Percentiles rank a stretch among this genome's conserved stretches.
Evolutionary conservation across 768 basidiomycete genomes (phyloP).

Genomic region (Sistotremastrum niveocremeum): DNA sequence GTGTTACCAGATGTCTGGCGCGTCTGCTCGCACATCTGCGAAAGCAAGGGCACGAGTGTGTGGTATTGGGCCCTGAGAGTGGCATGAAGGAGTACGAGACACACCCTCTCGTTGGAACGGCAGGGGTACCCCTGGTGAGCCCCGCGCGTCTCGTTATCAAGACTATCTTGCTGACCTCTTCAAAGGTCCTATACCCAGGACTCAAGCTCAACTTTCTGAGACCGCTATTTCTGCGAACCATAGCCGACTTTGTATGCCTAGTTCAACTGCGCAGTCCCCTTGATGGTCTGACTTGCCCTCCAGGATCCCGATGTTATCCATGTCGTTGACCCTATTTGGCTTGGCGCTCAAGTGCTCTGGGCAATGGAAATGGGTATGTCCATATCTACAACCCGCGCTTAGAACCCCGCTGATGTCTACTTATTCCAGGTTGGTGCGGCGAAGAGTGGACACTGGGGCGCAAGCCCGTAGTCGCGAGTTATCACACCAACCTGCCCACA

Average conservation of each 20-base stretch:
- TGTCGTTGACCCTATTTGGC: slow-evolving; percentile 33
- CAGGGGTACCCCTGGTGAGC: slow-evolving; percentile 18
- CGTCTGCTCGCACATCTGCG: slow-evolving; percentile 27
- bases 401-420: too few relatives aligned
- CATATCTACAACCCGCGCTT: too few relatives aligned
- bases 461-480: too few relatives aligned
- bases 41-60: slow-evolving; percentile 25
- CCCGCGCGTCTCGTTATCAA: too few relatives aligned
- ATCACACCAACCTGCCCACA: too few relatives aligned
- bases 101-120: slow-evolving; percentile 26
- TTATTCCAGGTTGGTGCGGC: too few relatives aligned
- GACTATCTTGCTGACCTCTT: too few relatives aligned
- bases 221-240: too few relatives aligned
- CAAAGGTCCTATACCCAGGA: too few relatives aligned
- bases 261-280: not conserved
- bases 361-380: slow-evolving; percentile 18
- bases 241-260: slow-evolving; percentile 12
- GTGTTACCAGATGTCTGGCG: slow-evolving; percentile 29
- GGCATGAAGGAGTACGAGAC: slow-evolving; percentile 16
- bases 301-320: slow-evolving; percentile 26
- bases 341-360: slow-evolving; percentile 28
- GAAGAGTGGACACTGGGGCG: too few relatives aligned
- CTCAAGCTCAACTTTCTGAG: too few relatives aligned
- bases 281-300: slow-evolving; percentile 1
- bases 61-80: slow-evolving; percentile 27